Base-by-base conservation (phyloP, 352 stramenopile genomes). In the Phytophthora macrochlamydospora region DNA sequence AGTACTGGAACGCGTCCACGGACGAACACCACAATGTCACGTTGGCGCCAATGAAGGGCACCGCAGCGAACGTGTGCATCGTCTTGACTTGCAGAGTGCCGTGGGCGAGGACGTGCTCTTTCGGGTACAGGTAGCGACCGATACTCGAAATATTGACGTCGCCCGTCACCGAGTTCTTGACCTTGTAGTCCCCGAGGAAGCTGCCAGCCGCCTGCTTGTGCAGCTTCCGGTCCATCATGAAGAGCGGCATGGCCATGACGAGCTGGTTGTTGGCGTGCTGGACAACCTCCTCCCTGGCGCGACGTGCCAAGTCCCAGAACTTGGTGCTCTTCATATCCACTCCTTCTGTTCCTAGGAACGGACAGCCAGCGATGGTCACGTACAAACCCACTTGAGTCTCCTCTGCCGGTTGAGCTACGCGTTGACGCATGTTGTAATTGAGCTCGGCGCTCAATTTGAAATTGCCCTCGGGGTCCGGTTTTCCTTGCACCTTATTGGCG, bases 221-320 rank as follows among this genome's bases (percentile, higher is more conserved):
- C 7, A 62, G 45, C 18, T 37, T 46, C n/a, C 50, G 50, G 9
- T 67, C 45, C 40, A 56, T 62, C 48, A 65, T 35, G 14, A 28
- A 38, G 13, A 44, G 18, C 7, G 33, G 42, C 24, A 76, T 62
- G n/a, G 76, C 69, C 46, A 63, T 75, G 50, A 79, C 73, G 54
- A 81, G 54, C 18, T 75, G 70, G 30, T 67, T 57, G 1, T 56
- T 33, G 4, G 49, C 28, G 33, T 51, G 33, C 4, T 33, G 32
- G 28, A 31, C 40, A 4, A 59, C 7, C 18, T 73, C 18, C 18
- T 66, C 8, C 49, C 73, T 82, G 43, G 53, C 32, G 0, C 9
- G 30, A 2, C 71, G 65, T 14, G 69, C 71, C 6, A 79, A 9
- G 13, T 78, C 71, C 75, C 75, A 83, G 55, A 83, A 83, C 28